Percentiles rank a stretch among this genome's conserved stretches.
These are phyloP conservation scores for Taiozyma onychis DNA, from an alignment of 1,139 yeast species.

Conservation along the genomic window DNA sequence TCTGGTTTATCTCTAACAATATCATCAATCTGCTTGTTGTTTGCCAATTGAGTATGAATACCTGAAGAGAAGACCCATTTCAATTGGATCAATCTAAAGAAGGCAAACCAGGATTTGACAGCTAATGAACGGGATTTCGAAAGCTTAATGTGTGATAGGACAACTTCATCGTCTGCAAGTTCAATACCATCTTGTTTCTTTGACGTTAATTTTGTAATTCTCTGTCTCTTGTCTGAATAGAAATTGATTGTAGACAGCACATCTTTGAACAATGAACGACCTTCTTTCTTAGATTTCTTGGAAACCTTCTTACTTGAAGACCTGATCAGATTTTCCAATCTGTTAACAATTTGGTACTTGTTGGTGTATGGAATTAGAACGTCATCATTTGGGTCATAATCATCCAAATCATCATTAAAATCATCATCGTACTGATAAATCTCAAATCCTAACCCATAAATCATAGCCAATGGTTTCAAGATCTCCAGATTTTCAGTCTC, in stretches of 20 bases:
- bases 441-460: constrained; percentile 60
- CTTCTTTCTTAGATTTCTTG: constrained; percentile 57
- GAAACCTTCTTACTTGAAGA: constrained; percentile 52
- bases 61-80: constrained; percentile 73
- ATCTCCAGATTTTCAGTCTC: constrained; percentile 38
- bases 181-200: constrained; percentile 19
- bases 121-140: constrained; percentile 51
- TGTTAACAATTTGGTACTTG: constrained; percentile 42
- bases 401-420: constrained; percentile 31
- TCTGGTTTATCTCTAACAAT: constrained; percentile 34
- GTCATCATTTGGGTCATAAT: constrained; percentile 33
- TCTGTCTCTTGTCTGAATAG: constrained; percentile 36
- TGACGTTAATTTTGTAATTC: constrained; percentile 29
- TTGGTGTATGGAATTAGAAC: constrained; percentile 54
- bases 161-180: constrained; percentile 33
- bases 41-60: constrained; percentile 54
- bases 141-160: constrained; percentile 50
- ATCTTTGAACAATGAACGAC: constrained; percentile 60
- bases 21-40: constrained; percentile 41
- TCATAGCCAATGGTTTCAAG: constrained; percentile 51
- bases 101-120: constrained; percentile 63
- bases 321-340: constrained; percentile 42
- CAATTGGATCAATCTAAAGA: constrained; percentile 54
- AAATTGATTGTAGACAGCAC: constrained; percentile 45
- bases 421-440: constrained; percentile 41